These are phyloP conservation scores for Teratosphaeria pseudoeucalypti DNA, from an alignment of 2,329 filamentous ascomycete genomes.

Conservation along the genomic window DNA sequence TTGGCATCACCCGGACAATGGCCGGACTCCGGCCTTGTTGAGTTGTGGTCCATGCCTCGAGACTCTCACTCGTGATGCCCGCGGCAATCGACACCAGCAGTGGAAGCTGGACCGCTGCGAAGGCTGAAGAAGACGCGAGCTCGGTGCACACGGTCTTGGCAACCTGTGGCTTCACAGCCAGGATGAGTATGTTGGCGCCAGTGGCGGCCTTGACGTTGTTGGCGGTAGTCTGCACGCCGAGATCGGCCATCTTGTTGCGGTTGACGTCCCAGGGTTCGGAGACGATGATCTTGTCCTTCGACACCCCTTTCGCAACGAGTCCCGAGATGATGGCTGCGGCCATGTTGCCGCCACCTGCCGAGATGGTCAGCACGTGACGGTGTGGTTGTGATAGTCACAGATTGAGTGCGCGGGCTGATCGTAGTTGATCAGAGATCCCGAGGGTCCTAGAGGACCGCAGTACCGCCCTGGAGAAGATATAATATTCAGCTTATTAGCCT, in stretches of 20 bases:
- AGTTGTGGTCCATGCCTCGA: constrained; percentile 14
- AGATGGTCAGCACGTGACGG: neutral
- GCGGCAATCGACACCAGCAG: constrained; percentile 18
- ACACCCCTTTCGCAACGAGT: constrained; percentile 13
- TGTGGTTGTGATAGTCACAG: neutral
- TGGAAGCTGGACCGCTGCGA: constrained; percentile 9
- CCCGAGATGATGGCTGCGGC: constrained; percentile 20
- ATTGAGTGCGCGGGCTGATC: neutral
- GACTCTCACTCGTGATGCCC: constrained; percentile 13
- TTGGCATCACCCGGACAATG: constrained; percentile 19
- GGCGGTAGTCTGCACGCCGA: constrained; percentile 16
- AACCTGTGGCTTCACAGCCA: constrained; percentile 20
- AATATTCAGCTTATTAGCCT: neutral
- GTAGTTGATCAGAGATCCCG: too few relatives aligned
- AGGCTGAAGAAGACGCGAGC: constrained; percentile 11
- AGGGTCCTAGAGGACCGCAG: too few relatives aligned
- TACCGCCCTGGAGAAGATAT: neutral
- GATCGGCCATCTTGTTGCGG: constrained; percentile 17
- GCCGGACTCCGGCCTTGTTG: constrained; percentile 12
- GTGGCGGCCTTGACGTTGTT: constrained; percentile 16
- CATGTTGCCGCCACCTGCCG: constrained; percentile 20
- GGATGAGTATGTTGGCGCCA: constrained; percentile 16
- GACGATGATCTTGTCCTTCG: constrained; percentile 16
- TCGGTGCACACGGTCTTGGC: constrained; percentile 18
- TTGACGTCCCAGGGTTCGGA: constrained; percentile 21